Evolutionary conservation across 306 rosid genomes (phyloP).

Genomic region (Rubus idaeus): DNA sequence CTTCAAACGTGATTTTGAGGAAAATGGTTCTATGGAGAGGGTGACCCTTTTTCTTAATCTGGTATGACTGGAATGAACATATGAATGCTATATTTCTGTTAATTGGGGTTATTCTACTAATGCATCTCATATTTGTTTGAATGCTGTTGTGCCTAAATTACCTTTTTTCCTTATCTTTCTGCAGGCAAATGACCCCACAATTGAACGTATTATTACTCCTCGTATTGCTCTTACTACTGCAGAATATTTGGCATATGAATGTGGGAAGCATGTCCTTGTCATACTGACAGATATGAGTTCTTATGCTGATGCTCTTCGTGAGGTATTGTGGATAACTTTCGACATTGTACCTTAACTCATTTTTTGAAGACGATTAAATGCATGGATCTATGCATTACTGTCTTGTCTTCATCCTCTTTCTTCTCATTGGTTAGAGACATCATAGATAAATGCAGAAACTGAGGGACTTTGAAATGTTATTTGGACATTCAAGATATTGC

Average conservation of each 20-base stretch:
- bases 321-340: conserved; percentile 51
- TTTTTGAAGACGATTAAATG: conserved; percentile 2
- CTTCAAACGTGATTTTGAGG: conserved; percentile 99
- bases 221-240: conserved; percentile 99
- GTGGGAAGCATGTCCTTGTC: conserved; percentile 99
- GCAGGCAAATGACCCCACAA: conserved; percentile 99
- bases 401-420: conserved; percentile 11
- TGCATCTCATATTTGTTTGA: neutral
- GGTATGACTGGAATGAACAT: conserved; percentile 47
- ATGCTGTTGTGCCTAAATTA: conserved; percentile 14
- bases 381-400: conserved; percentile 7
- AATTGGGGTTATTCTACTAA: neutral
- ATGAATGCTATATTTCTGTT: neutral
- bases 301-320: conserved; percentile 99
- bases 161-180: conserved; percentile 28
- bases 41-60: conserved; percentile 97
- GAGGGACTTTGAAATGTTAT: conserved; percentile 13
- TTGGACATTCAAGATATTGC: conserved; percentile 1
- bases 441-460: conserved; percentile 11
- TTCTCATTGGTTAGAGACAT: conserved; percentile 7
- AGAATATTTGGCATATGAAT: conserved; percentile 97
- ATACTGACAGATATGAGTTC: conserved; percentile 99
- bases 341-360: neutral
- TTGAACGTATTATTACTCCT: conserved; percentile 99
- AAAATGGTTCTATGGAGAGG: conserved; percentile 99